Conservation (phyloP, 352 stramenopile species). For the Pythium vanterpoolii region DNA sequence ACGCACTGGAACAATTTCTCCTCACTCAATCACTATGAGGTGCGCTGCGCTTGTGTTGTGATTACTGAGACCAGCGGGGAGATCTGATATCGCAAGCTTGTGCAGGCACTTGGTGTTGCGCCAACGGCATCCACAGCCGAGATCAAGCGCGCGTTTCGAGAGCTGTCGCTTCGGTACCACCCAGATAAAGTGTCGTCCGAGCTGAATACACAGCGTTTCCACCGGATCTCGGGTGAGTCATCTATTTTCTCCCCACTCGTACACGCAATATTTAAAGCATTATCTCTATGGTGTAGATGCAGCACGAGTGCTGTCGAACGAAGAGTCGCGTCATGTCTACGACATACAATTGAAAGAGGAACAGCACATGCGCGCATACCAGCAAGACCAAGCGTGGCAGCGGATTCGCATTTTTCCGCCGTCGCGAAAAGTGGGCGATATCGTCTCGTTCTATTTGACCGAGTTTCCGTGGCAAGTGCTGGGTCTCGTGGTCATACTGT, state of each 20-base stretch:
- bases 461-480: constrained; percentile 29
- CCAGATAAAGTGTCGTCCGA: constrained; percentile 58
- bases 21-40: constrained; percentile 36
- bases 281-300: constrained; percentile 21
- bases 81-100: neutral
- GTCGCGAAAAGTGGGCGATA: neutral
- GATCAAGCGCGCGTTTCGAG: constrained; percentile 62
- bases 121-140: constrained; percentile 24
- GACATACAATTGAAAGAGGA: constrained; percentile 28
- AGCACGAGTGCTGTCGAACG: constrained; percentile 28
- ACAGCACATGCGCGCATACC: constrained; percentile 20
- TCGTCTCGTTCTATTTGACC: constrained; percentile 29
- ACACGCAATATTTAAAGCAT: neutral
- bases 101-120: constrained; percentile 28
- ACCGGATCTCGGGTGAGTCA: constrained; percentile 28
- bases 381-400: constrained; percentile 19
- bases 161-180: constrained; percentile 70
- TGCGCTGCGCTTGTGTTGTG: constrained; percentile 1
- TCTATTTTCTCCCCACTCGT: neutral
- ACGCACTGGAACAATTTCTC: constrained; percentile 37
- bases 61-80: neutral
- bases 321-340: constrained; percentile 22
- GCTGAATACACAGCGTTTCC: constrained; percentile 31
- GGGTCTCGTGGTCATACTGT: constrained; percentile 14
- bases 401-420: constrained; percentile 10